These are phyloP conservation scores for Marchantia polymorpha DNA, from an alignment of 225 moss, liverwort and hornwort genomes.

Conservation along the genomic window DNA sequence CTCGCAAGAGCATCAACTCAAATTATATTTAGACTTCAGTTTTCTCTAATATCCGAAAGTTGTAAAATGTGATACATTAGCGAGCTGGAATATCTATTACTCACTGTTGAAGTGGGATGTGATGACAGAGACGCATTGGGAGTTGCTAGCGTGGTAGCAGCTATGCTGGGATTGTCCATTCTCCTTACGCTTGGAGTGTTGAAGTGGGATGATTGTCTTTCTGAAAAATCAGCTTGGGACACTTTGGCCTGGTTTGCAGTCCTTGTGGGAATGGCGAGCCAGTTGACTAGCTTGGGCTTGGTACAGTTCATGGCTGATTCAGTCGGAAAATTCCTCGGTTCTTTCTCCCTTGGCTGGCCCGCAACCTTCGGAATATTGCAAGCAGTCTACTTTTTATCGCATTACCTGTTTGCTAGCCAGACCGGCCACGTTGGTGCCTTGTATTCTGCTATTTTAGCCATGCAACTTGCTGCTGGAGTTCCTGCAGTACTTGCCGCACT, in stretches of 20 bases:
- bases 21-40: too few relatives aligned
- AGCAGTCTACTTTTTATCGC: conserved; percentile 82
- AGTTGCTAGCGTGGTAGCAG: conserved; percentile 92
- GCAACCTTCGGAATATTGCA: conserved; percentile 90
- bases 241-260: conserved; percentile 99
- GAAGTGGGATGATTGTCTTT: conserved; percentile 96
- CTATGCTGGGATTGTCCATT: conserved; percentile 93
- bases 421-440: conserved; percentile 97
- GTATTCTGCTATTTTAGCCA: conserved; percentile 93
- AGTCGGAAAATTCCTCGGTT: conserved; percentile 70
- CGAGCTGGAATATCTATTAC: too few relatives aligned
- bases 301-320: conserved; percentile 90
- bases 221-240: conserved; percentile 97
- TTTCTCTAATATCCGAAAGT: too few relatives aligned
- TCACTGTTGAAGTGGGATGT: background rate
- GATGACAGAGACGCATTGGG: conserved; percentile 83
- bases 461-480: conserved; percentile 95
- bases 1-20: too few relatives aligned
- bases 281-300: conserved; percentile 80
- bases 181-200: conserved; percentile 82
- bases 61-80: too few relatives aligned
- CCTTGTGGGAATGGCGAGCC: conserved; percentile 92
- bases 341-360: conserved; percentile 83
- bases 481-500: conserved; percentile 77
- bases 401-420: conserved; percentile 97